Percentiles rank a stretch among this genome's conserved stretches.
These are phyloP conservation scores for Irpex rosettiformis DNA, from an alignment of 1,284 basidiomycete genomes.

Conservation along the genomic window DNA sequence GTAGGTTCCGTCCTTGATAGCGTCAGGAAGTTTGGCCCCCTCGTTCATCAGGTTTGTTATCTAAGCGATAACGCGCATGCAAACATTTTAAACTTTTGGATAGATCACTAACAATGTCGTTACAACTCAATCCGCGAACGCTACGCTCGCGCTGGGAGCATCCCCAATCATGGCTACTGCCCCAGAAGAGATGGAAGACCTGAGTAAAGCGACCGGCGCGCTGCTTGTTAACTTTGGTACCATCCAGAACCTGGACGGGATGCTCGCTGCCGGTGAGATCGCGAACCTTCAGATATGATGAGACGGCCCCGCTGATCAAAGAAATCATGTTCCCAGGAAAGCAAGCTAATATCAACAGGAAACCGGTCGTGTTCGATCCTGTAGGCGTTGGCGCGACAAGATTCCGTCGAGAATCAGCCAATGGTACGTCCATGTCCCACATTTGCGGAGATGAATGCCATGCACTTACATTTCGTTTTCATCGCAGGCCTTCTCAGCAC, in stretches of 20 bases:
- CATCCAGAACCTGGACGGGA: slow-evolving; percentile 70
- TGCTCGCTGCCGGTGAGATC: slow-evolving; percentile 71
- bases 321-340: slow-evolving; percentile 32
- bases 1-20: slow-evolving; percentile 46
- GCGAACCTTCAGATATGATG: background rate
- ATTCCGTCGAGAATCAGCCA: slow-evolving; percentile 62
- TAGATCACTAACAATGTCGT: slow-evolving; percentile 93
- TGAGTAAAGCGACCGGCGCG: slow-evolving; percentile 65
- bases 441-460: background rate
- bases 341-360: slow-evolving; percentile 68
- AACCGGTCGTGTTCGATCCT: slow-evolving; percentile 90
- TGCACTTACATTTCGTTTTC: background rate
- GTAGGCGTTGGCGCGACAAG: slow-evolving; percentile 88
- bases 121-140: slow-evolving; percentile 88
- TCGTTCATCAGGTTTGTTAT: slow-evolving; percentile 72
- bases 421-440: slow-evolving; percentile 31
- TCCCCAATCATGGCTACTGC: slow-evolving; percentile 94
- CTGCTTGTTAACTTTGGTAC: slow-evolving; percentile 93
- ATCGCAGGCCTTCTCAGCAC: slow-evolving; percentile 67
- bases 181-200: slow-evolving; percentile 79
- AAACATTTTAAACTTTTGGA: slow-evolving; percentile 10
- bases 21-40: slow-evolving; percentile 54
- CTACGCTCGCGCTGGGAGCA: slow-evolving; percentile 84
- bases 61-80: background rate
- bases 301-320: background rate